Evolutionary conservation across 2,329 filamentous ascomycete genomes (phyloP), one percentile per base, ranked within the genome.

Genomic region (Cadophora sp.): DNA sequence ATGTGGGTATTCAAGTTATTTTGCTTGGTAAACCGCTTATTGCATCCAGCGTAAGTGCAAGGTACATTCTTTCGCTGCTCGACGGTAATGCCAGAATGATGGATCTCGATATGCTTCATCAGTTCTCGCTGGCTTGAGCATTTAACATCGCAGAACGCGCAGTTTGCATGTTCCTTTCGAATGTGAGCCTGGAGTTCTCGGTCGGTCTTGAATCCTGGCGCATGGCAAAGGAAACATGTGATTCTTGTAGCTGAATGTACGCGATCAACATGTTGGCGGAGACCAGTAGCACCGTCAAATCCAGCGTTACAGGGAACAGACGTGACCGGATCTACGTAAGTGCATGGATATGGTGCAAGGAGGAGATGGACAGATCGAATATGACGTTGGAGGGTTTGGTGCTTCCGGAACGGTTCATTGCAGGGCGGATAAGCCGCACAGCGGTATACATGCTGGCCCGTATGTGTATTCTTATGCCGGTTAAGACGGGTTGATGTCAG

Each of bases 1-100:
- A 95, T 83, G 77, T 98, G 95, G 0, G 90, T 87, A 19, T 90
- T 92, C 62, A 97, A 84, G 74, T 97, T 97, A n/a, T 91, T 91
- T 69, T 87, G 89, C 76, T 91, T 92, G 22, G 92, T 94, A 79
- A 97, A 97, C 64, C 84, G 87, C 76, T 92, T 92, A 65, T 82
- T 83, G 78, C 94, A 97, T 26, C 86, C 90, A 0, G 84, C 80
- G 75, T 89, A 85, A 0, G 88, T 85, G 77, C 95, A 97, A 1
- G 81, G 78, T 62, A 91, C 87, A 0, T 84, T 87, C 78, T 89
- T 91, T 68, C 90, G 85, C 63, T 91, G 87, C 67, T 88, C 84
- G 9, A 91, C 80, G 7, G 83, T 82, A n/a, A 68, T 84, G 50
- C 86, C 86, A 0, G 89, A 89, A 79, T 97, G 94, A 66, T 90